These are phyloP conservation scores for Syzygium malaccense DNA, from an alignment of 441 rosid species.

Conservation along the genomic window DNA sequence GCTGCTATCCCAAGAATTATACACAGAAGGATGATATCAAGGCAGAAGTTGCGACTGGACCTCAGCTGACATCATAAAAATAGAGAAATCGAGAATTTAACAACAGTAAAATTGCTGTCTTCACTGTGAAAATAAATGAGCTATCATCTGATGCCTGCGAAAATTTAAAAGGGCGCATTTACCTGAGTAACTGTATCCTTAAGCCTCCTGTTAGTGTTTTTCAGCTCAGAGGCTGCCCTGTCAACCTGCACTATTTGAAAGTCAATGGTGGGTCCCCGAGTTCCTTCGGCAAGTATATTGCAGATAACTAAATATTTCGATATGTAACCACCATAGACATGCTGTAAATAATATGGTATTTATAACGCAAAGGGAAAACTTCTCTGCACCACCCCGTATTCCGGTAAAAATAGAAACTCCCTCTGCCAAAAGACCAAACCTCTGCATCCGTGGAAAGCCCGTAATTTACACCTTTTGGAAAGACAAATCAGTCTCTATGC, in stretches of 20 bases:
- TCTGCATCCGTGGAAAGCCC: not conserved
- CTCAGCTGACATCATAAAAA: slow-evolving; percentile 27
- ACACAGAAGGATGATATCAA: slow-evolving; percentile 50
- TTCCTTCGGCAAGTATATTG: not conserved
- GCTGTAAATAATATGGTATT: not conserved
- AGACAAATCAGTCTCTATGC: not conserved
- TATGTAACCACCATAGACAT: not conserved
- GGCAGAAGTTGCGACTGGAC: slow-evolving; percentile 61
- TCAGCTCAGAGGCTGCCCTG: slow-evolving; percentile 42
- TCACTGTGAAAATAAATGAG: not conserved
- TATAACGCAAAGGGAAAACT: not conserved
- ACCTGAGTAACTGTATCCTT: slow-evolving; percentile 51
- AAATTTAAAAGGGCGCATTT: not conserved
- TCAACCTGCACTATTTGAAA: slow-evolving; percentile 31
- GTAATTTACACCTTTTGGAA: not conserved
- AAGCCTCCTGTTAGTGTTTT: slow-evolving; percentile 46
- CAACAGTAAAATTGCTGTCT: not conserved
- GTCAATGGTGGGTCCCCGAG: not conserved
- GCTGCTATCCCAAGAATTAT: slow-evolving; percentile 55
- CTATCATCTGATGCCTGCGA: not conserved
- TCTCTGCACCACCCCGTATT: not conserved
- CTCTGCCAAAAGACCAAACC: not conserved
- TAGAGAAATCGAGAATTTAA: not conserved
- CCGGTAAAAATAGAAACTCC: not conserved
- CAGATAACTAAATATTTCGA: not conserved